Base-by-base conservation (phyloP, 495 filamentous ascomycete species). In the Parathielavia hyrcaniae region DNA sequence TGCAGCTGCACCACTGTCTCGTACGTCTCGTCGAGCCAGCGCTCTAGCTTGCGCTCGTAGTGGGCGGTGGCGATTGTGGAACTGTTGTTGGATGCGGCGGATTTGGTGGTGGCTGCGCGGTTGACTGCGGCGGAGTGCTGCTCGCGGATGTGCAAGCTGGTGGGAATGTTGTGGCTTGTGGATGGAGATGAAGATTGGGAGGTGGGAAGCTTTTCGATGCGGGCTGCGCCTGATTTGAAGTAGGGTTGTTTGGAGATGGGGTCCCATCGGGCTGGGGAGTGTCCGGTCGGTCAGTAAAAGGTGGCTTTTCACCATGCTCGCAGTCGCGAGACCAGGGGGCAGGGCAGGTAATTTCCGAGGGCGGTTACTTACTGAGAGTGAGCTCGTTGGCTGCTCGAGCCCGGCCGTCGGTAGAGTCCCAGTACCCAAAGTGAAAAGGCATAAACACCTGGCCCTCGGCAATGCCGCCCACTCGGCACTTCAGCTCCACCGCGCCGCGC, bases 391-490 rank as follows among this genome's bases (percentile, higher is more conserved):
- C 47, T 12, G 47, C 47, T 20, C 47, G n/a, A 16, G 47, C 47
- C 8, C 47, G 2, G 14, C 47, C 47, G 32, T 50, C 47, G 4
- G 35, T 1, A 1, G 26, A 34, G 32, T 50, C 47, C 30, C 30
- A 50, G 30, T 50, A 50, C 4, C 47, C 47, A 36, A 50, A 50
- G n/a, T 50, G 47, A 9, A 50, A 50, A 14, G 47, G 47, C 30
- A 50, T 36, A 30, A 50, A 50, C 30, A 50, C 47, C 30, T 50
- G 47, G 19, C 47, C 47, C 32, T 50, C 47, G n/a, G 47, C 26
- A 20, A 50, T 50, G 47, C 11, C 47, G 4, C 47, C 47, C 1
- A 50, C 32, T 13, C 47, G n/a, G 32, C 47, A 50, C n/a, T 36
- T 50, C 32, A 50, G 10, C n/a, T 36, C 47, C 1, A 50, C 14